Evolutionary conservation across 2,329 filamentous ascomycete genomes (phyloP).

Genomic region (Fonsecaea erecta): DNA sequence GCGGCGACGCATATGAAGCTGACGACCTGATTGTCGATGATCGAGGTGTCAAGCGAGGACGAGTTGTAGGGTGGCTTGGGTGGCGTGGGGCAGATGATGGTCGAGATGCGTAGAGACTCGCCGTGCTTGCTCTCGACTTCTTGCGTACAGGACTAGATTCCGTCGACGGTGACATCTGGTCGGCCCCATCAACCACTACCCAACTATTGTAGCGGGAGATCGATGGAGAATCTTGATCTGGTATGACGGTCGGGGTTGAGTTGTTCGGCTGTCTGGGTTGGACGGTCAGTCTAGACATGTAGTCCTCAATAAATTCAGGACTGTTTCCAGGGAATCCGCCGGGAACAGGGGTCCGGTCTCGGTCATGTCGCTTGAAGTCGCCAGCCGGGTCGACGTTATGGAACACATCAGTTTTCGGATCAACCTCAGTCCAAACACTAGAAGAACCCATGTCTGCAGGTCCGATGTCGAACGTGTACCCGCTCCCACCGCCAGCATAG

Average conservation of each 20-base stretch:
- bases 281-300: conserved; percentile 47
- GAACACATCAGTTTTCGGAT: conserved; percentile 41
- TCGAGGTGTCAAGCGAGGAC: conserved; percentile 55
- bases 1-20: conserved; percentile 45
- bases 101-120: conserved; percentile 15
- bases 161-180: conserved; percentile 13
- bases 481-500: conserved; percentile 78
- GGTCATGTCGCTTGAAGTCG: conserved; percentile 1
- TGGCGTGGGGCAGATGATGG: not conserved
- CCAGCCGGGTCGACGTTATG: conserved; percentile 24
- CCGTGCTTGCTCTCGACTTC: conserved; percentile 32
- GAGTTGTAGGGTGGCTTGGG: conserved; percentile 29
- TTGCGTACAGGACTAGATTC: conserved; percentile 38
- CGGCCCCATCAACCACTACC: conserved; percentile 64
- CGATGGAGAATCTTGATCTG: conserved; percentile 45
- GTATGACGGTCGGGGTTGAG: conserved; percentile 7
- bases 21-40: conserved; percentile 52
- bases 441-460: conserved; percentile 34
- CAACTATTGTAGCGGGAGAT: conserved; percentile 61
- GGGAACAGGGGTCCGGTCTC: conserved; percentile 54
- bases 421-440: conserved; percentile 41
- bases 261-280: conserved; percentile 44
- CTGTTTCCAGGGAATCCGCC: conserved; percentile 58
- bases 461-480: conserved; percentile 63
- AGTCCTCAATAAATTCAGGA: conserved; percentile 50